Percentiles rank a stretch among this genome's conserved stretches.
These are phyloP conservation scores for Chimonanthus praecox DNA, from an alignment of 164 flowering plant species.

Conservation along the genomic window DNA sequence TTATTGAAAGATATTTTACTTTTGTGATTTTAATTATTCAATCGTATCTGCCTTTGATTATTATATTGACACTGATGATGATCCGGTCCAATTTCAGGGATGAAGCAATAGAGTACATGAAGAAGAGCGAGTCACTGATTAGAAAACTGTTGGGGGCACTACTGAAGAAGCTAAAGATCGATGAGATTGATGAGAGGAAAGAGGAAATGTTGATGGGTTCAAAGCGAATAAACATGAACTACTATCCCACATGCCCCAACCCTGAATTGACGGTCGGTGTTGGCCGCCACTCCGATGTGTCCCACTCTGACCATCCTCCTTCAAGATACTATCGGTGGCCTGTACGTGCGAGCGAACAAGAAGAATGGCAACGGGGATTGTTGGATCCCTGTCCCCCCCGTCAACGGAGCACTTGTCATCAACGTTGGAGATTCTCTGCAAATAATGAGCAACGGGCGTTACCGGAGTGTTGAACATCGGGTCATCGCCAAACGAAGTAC, in stretches of 20 bases:
- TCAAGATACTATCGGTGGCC: conserved; percentile 21
- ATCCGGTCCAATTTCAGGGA: conserved; percentile 4
- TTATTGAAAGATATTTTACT: too few species aligned
- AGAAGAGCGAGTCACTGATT: conserved; percentile 8
- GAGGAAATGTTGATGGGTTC: conserved; percentile 2
- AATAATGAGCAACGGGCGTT: conserved; percentile 19
- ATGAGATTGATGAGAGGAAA: conserved; percentile 6
- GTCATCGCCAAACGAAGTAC: conserved; percentile 9
- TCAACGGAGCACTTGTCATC: background rate
- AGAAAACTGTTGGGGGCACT: conserved; percentile 11
- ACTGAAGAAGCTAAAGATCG: conserved; percentile 9
- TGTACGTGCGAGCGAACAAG: conserved; percentile 12
- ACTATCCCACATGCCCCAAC: conserved; percentile 17
- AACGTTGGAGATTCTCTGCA: background rate
- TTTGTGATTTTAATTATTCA: too few species aligned
- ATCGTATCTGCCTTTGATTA: too few species aligned
- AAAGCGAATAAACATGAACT: conserved; percentile 19
- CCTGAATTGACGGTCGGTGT: conserved; percentile 12
- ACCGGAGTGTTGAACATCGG: conserved; percentile 17
- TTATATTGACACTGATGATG: too few species aligned
- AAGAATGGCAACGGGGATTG: too few species aligned
- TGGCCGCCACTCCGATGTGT: conserved; percentile 4
- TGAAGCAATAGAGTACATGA: conserved; percentile 13
- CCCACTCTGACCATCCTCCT: conserved; percentile 17
- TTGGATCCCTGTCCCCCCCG: too few species aligned